phyloP scores from a whole-genome alignment of 768 basidiomycete species.

The Kwoniella pini region DNA sequence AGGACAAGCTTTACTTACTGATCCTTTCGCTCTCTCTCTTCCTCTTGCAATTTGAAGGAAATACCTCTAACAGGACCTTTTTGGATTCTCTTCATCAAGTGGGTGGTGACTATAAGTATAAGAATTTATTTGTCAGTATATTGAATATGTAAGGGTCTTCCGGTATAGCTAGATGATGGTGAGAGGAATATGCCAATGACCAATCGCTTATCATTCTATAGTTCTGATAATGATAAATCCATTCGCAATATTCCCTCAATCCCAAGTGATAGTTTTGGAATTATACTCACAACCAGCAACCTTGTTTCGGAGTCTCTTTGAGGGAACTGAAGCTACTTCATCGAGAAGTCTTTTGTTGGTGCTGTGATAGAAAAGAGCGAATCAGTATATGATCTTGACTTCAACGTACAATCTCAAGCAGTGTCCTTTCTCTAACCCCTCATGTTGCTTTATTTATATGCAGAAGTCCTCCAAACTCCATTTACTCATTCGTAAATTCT shows the following conservation, averaged over 20 bases:
- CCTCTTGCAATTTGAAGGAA: constrained; percentile 99
- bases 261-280: no score
- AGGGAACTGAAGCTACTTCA: constrained; percentile 74
- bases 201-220: no score
- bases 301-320: constrained; percentile 99
- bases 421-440: background rate
- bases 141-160: no score
- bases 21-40: constrained; percentile 98
- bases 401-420: no score
- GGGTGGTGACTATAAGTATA: constrained; percentile 72
- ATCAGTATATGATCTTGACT: no score
- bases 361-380: constrained; percentile 44
- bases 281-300: constrained; percentile 72
- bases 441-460: no score
- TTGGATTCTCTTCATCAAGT: constrained; percentile 99
- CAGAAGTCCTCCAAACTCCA: no score
- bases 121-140: background rate
- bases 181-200: no score
- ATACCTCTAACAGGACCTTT: constrained; percentile 97
- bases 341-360: constrained; percentile 96
- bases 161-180: no score
- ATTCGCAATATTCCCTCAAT: background rate
- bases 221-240: no score
- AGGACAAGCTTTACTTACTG: no score
- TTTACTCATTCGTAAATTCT: no score